Evolutionary conservation across 805 yeast species (phyloP), one percentile per base, ranked within the genome.

Genomic region (Monosporozyma aerobia): DNA sequence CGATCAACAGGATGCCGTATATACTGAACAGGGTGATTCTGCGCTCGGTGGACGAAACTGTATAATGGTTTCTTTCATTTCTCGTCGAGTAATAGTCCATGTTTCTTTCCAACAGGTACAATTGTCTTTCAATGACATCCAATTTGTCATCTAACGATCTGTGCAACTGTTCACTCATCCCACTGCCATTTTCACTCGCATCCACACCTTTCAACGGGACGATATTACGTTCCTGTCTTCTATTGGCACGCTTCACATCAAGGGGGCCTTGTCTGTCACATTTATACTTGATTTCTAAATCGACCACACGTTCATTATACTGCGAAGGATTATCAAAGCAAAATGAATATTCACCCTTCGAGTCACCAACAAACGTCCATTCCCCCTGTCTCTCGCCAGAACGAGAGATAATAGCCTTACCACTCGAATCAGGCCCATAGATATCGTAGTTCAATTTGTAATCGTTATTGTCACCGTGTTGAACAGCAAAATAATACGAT

Each of bases 1-100:
- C 77, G 80, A 82, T 80, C 61, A 83, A 71, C 51, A 79, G 62
- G 32, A 83, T 82, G 61, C 82, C 88, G 59, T 81, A 76, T 25
- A 82, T 67, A n/a, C 87, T 81, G 60, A 83, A 82, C 73, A 78
- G 76, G 56, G 79, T 78, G 54, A 83, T 81, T 68, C 88, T 73
- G 9, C 73, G 65, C 60, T 80, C 85, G 4, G 88, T 83, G 14
- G 85, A 79, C 59, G 73, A 76, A 49, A 84, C 89, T 40, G 90
- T 84, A 51, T 51, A 85, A 80, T 88, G 94, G 73, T 92, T 92
- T 73, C 98, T 80, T 72, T 82, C 82, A 70, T 87, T 92, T 74
- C 99, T 84, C 11, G 95, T 83, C 71, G 83, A 86, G 76, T 90
- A 90, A 70, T 90, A 86, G 61, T 84, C 87, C 65, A 92, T 72